Conservation (phyloP, 2,329 filamentous ascomycete species). For the Tolypocladium sp. region DNA sequence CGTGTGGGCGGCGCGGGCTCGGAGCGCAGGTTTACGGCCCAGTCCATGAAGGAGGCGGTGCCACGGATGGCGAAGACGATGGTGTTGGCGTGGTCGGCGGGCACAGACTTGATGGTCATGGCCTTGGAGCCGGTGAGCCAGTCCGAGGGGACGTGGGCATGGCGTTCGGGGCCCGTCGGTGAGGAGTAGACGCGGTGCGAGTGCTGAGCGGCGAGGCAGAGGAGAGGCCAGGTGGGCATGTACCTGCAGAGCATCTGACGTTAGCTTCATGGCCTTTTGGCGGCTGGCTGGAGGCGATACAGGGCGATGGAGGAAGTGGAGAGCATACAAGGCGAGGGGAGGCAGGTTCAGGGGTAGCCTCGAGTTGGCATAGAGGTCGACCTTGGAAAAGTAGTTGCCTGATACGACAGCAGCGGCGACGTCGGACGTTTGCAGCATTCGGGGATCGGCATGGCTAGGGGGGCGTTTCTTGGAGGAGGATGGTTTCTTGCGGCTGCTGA, state of each 20-base stretch:
- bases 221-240: conserved; percentile 64
- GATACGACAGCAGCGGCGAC: conserved; percentile 21
- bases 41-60: conserved; percentile 73
- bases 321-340: conserved; percentile 54
- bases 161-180: conserved; percentile 52
- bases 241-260: conserved; percentile 38
- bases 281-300: not conserved
- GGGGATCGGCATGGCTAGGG: not conserved
- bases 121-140: conserved; percentile 70
- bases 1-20: conserved; percentile 54
- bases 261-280: not conserved
- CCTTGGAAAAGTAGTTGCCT: conserved; percentile 62
- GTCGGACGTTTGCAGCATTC: not conserved
- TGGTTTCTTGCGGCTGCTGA: not conserved
- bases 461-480: not conserved
- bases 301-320: conserved; percentile 1
- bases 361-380: conserved; percentile 71
- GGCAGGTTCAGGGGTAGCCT: conserved; percentile 59
- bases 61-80: conserved; percentile 81
- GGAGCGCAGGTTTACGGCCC: conserved; percentile 72
- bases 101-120: conserved; percentile 75
- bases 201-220: conserved; percentile 72
- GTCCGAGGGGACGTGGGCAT: conserved; percentile 62
- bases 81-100: conserved; percentile 67
- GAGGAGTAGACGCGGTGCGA: conserved; percentile 65